Base-by-base conservation (phyloP, 306 rosid species). In the peach (Prunus persica) region DNA sequence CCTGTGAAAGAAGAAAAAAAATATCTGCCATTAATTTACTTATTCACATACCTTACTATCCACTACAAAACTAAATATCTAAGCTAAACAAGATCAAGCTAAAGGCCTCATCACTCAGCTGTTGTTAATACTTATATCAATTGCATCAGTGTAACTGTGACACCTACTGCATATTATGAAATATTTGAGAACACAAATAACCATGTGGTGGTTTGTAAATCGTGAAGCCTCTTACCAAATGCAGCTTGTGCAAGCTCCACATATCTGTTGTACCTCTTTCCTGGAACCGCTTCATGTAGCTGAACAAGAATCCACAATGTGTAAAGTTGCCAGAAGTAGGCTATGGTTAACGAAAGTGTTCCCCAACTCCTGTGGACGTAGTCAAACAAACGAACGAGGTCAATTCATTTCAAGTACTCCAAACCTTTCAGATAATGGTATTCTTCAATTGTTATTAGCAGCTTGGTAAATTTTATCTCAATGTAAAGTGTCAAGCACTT, bases 221-320 rank as follows among this genome's bases (percentile, higher is more conserved):
- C 24, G 34, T 20, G 8, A 76, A 27, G 13, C 18, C 65, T 5
- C 88, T 86, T 87, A 95, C 99, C 99, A 74, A 95, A 95, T 72
- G 99, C 99, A n/a, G 99, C 99, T 79, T 92, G 92, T 15, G 99
- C 97, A 43, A 95, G 93, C 87, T 95, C 99, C 75, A 95, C 96
- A 75, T 92, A 95, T 89, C 99, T 83, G 87, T 92, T 95, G 87
- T 95, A 95, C 82, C 99, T 88, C 91, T 92, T 92, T 52, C 99
- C 99, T 1, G 99, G 99, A 61, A 95, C 97, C 22, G 99, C 99
- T 86, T 95, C 99, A 38, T 95, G 99, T 18, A 95, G 93, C 85
- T 92, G 99, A 88, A 95, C 97, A 78, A 95, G 84, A 82, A 95
- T 87, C 99, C 97, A 95, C 70, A 95, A 76, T 6, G 99, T 95